These are phyloP conservation scores for Euryodendron excelsum DNA, from an alignment of 148 eudicot genomes.

Conservation along the genomic window DNA sequence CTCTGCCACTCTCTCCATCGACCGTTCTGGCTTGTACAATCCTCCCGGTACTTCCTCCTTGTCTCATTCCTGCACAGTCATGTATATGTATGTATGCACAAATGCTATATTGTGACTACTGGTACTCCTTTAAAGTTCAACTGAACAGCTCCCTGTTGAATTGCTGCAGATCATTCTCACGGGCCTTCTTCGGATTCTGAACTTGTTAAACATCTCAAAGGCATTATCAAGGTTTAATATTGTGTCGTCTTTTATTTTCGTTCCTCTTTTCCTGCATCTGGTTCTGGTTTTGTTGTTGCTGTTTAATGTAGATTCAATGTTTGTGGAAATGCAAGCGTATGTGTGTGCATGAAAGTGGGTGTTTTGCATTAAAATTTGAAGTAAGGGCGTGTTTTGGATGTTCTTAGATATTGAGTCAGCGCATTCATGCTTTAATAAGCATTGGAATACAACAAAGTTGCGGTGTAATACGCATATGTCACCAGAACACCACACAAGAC, in stretches of 20 bases:
- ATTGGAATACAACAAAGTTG: not conserved
- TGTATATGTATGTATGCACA: not conserved
- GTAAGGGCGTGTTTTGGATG: not conserved
- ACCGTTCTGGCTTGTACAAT: constrained; percentile 67
- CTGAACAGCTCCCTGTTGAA: not conserved
- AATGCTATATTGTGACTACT: not conserved
- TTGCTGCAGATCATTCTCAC: constrained; percentile 74
- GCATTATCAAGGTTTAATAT: constrained; percentile 72
- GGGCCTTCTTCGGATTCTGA: constrained; percentile 71
- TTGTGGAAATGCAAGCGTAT: constrained; percentile 13
- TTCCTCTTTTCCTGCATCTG: not conserved
- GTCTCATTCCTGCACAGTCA: not conserved
- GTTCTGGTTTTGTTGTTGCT: constrained; percentile 1
- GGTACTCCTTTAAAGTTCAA: not conserved
- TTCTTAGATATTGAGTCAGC: not conserved
- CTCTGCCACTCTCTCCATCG: constrained; percentile 62
- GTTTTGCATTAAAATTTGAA: not conserved
- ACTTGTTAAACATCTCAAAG: constrained; percentile 86
- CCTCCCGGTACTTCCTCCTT: constrained; percentile 46
- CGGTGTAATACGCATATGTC: not conserved
- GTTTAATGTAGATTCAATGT: not conserved
- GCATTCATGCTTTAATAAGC: not conserved
- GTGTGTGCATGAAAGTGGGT: not conserved
- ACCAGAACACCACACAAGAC: not conserved
- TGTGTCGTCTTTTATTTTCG: not conserved